Base-by-base conservation (phyloP, 257 asterid species). In the Solanum virginianum region DNA sequence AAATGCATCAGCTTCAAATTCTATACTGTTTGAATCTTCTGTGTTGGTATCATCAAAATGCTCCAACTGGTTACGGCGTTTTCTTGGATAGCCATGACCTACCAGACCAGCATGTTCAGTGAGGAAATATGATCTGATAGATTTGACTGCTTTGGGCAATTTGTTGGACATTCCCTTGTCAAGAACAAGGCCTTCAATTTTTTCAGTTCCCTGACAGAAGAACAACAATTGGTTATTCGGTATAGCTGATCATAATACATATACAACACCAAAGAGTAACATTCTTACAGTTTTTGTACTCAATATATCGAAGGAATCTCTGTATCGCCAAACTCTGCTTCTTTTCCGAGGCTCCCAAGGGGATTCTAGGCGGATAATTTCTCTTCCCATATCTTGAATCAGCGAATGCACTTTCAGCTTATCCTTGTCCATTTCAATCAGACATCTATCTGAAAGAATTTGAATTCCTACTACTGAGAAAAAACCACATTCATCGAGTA, bases 301-400 rank as follows among this genome's bases (percentile, higher is more conserved):
- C 66, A 85, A 65, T 12, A 80, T 45, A 54, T 63, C 24, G 20
- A 85, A 32, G 66, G 83, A 59, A 80, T 80, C 87, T 65, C 55
- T 62, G 66, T 49, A 69, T 36, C 17, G 8, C 84, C 85, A 85
- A 26, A 85, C 26, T 80, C 87, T 80, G 69, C 85, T 85, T 49
- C 87, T 69, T 66, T 80, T 66, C 69, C 39, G 12, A 56, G 87
- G 84, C 20, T 85, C 72, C 56, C 45, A 75, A 63, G 87, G 77
- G 15, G 87, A 85, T 66, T 85, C 87, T 80, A 16, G 32, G 68
- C 87, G 81, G 26, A 85, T 43, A 80, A 85, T 80, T 57, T 80
- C 87, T 65, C 69, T 85, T 55, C 82, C 86, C 82, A 84, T 57
- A 60, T 72, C 86, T 71, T 71, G 86, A 84, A 84, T 54, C 51